Percentiles rank a stretch among this genome's conserved stretches.
Evolutionary conservation across 208 protist species (phyloP).

Genomic region (Leishmania tropica): DNA sequence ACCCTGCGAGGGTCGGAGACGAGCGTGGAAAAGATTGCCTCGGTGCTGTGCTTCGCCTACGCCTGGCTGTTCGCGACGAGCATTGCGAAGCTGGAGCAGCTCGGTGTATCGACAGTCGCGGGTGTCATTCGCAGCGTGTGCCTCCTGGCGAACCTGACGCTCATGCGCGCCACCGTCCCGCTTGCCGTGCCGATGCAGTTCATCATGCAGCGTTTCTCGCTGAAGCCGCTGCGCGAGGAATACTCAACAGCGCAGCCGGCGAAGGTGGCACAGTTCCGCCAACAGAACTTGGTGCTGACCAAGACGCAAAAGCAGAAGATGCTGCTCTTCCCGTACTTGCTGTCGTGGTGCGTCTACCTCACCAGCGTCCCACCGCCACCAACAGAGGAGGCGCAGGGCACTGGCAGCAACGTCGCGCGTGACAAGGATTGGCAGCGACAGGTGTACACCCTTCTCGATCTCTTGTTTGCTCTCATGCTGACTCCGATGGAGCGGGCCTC

Average conservation of each 20-base stretch:
- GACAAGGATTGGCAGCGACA: slow-evolving; percentile 48
- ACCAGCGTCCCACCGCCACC: slow-evolving; percentile 31
- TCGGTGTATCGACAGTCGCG: slow-evolving; percentile 74
- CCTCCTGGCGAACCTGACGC: slow-evolving; percentile 71
- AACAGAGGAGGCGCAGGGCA: slow-evolving; percentile 13
- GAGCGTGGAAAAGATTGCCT: slow-evolving; percentile 66
- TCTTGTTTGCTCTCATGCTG: slow-evolving; percentile 70
- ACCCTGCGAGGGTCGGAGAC: slow-evolving; percentile 76
- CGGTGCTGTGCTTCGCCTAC: slow-evolving; percentile 76
- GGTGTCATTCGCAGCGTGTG: slow-evolving; percentile 66
- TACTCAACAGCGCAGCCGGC: slow-evolving; percentile 55
- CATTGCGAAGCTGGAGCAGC: slow-evolving; percentile 76
- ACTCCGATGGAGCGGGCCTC: slow-evolving; percentile 37
- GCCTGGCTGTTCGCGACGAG: slow-evolving; percentile 74
- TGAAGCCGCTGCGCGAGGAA: slow-evolving; percentile 69
- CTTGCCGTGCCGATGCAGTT: slow-evolving; percentile 49
- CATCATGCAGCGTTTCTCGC: slow-evolving; percentile 50
- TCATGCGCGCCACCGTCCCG: slow-evolving; percentile 58
- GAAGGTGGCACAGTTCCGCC: slow-evolving; percentile 61
- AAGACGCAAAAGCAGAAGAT: slow-evolving; percentile 89
- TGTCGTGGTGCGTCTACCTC: slow-evolving; percentile 69
- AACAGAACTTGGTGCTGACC: slow-evolving; percentile 51
- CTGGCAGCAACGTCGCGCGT: slow-evolving; percentile 6
- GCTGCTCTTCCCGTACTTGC: slow-evolving; percentile 76
- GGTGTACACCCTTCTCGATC: slow-evolving; percentile 73